Percentiles rank a stretch among this genome's conserved stretches.
These are phyloP conservation scores for Letharia columbiana DNA, from an alignment of 495 filamentous ascomycete genomes.

Conservation along the genomic window DNA sequence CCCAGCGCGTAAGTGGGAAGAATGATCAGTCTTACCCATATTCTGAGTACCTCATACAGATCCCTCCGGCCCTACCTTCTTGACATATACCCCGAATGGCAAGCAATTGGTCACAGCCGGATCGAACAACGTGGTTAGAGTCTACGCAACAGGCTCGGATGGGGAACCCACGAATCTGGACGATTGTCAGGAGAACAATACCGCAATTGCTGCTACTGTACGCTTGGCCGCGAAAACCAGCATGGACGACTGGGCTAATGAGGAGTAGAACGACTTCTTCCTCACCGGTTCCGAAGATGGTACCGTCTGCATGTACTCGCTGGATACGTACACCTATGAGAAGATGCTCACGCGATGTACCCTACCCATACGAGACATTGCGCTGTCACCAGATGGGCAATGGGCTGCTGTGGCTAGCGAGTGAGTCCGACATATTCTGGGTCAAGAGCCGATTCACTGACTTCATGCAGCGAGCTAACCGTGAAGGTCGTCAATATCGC, in stretches of 20 bases:
- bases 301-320: constrained; percentile 77
- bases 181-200: constrained; percentile 72
- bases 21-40: not conserved
- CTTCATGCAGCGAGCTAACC: constrained; percentile 56
- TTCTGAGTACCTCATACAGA: constrained; percentile 35
- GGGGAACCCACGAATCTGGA: constrained; percentile 88
- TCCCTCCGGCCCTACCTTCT: constrained; percentile 56
- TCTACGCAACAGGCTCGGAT: constrained; percentile 83
- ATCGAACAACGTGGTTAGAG: constrained; percentile 78
- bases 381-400: constrained; percentile 68
- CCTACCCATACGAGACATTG: constrained; percentile 77
- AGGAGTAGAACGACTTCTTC: constrained; percentile 65
- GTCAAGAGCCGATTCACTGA: not conserved
- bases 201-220: constrained; percentile 64
- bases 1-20: constrained; percentile 40
- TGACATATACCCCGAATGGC: constrained; percentile 63
- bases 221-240: constrained; percentile 18
- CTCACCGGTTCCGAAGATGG: constrained; percentile 87
- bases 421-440: constrained; percentile 31
- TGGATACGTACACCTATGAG: constrained; percentile 66
- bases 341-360: constrained; percentile 72
- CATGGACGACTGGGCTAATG: constrained; percentile 2
- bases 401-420: constrained; percentile 97
- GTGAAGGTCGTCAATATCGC: constrained; percentile 79
- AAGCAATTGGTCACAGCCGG: constrained; percentile 72